Evolutionary conservation across 176 grass and related monocot species (phyloP).

Genomic region (Ensete glaucum): DNA sequence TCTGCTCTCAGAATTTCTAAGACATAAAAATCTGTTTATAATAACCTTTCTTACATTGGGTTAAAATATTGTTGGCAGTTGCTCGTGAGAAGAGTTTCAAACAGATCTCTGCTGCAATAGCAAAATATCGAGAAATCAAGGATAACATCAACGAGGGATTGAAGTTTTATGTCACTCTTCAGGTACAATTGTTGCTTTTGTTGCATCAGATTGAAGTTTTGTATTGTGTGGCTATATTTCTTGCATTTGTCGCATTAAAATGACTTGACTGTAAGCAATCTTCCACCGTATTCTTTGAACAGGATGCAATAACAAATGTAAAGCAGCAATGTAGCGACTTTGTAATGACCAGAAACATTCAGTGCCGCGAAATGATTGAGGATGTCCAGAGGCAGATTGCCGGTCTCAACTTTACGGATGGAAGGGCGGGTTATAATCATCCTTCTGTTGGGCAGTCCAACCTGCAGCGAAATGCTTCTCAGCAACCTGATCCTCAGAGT

Average conservation of each 20-base stretch:
- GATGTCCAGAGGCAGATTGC: constrained; percentile 84
- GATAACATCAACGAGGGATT: constrained; percentile 85
- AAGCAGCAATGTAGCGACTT: constrained; percentile 92
- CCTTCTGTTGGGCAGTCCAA: constrained; percentile 28
- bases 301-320: constrained; percentile 80
- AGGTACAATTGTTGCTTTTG: constrained; percentile 39
- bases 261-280: not conserved
- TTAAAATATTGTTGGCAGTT: constrained; percentile 39
- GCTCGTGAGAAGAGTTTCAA: constrained; percentile 82
- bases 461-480: constrained; percentile 34
- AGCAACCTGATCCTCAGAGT: constrained; percentile 38
- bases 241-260: not conserved
- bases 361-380: constrained; percentile 95
- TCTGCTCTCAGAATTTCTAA: no score
- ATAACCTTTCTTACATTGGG: not conserved
- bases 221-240: not conserved
- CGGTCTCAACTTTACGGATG: constrained; percentile 62
- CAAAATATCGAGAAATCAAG: constrained; percentile 78
- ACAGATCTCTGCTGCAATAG: constrained; percentile 78
- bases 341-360: constrained; percentile 82
- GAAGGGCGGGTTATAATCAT: constrained; percentile 27
- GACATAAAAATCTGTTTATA: not conserved
- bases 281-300: constrained; percentile 21
- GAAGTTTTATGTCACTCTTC: constrained; percentile 85
- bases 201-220: not conserved